phyloP scores from a whole-genome alignment of 2,329 filamentous ascomycete genomes.

The Passalora sequoiae region DNA sequence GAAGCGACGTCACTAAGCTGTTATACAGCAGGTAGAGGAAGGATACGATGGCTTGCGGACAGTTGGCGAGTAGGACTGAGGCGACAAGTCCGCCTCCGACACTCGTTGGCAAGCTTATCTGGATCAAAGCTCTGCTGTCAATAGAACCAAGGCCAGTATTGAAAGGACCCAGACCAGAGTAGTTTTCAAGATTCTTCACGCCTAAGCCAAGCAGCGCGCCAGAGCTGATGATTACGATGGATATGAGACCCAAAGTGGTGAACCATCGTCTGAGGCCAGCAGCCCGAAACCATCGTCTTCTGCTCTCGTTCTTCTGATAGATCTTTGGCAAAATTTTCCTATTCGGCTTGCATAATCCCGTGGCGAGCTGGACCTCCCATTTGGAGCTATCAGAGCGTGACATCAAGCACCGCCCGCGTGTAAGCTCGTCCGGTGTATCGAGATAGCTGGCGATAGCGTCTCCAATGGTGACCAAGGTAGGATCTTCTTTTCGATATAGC shows the following conservation, averaged over 20 bases:
- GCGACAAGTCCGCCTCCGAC: not conserved
- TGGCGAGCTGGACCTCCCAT: constrained; percentile 5
- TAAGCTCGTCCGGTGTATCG: constrained; percentile 13
- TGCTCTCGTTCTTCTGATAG: not conserved
- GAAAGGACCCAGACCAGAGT: constrained; percentile 2
- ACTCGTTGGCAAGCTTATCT: not conserved
- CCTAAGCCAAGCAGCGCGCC: constrained; percentile 5
- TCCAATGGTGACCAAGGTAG: constrained; percentile 18
- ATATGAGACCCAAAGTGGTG: constrained; percentile 7
- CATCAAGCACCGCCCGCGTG: constrained; percentile 18
- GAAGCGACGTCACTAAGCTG: constrained; percentile 9
- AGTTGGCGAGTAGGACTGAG: constrained; percentile 8
- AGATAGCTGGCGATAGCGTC: constrained; percentile 23
- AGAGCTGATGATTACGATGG: constrained; percentile 4
- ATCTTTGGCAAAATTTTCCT: constrained; percentile 6
- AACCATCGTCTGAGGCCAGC: constrained; percentile 9
- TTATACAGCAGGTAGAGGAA: constrained; percentile 17
- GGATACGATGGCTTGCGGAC: constrained; percentile 13
- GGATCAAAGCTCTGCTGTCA: constrained; percentile 9
- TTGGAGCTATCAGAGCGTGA: constrained; percentile 10
- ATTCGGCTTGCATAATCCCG: constrained; percentile 4
- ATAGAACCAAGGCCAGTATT: constrained; percentile 9
- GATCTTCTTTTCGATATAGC: constrained; percentile 10
- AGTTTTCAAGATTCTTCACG: not conserved
- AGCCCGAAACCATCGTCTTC: constrained; percentile 7